Evolutionary conservation across 2,329 filamentous ascomycete genomes (phyloP).

Genomic region (Emergomyces pasteurianus): DNA sequence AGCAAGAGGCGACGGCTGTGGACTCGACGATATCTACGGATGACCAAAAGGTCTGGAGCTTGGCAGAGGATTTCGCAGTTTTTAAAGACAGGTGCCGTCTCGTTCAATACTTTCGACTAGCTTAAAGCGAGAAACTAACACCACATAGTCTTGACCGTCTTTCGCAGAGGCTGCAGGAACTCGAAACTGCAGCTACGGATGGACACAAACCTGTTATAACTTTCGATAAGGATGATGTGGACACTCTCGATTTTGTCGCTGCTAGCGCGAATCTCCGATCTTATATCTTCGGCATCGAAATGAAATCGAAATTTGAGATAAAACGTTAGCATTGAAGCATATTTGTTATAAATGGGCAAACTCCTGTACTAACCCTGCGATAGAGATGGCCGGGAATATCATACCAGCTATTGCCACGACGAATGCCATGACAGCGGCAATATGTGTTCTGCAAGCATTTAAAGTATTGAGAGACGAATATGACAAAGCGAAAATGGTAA

Average conservation of each 20-base stretch:
- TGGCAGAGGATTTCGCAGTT: constrained; percentile 71
- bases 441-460: constrained; percentile 86
- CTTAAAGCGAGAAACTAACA: constrained; percentile 13
- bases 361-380: constrained; percentile 7
- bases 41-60: constrained; percentile 68
- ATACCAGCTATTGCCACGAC: constrained; percentile 97
- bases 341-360: not conserved
- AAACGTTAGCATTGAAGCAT: constrained; percentile 46
- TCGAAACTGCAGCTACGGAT: constrained; percentile 42
- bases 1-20: constrained; percentile 41
- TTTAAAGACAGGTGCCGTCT: constrained; percentile 58
- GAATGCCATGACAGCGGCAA: constrained; percentile 86
- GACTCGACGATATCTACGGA: constrained; percentile 45
- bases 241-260: constrained; percentile 89
- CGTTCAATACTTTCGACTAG: not conserved
- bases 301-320: constrained; percentile 85
- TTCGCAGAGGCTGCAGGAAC: constrained; percentile 57
- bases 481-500: constrained; percentile 60
- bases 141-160: constrained; percentile 54
- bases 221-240: constrained; percentile 94
- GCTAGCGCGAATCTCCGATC: constrained; percentile 84
- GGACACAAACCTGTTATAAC: constrained; percentile 49
- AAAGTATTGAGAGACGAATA: constrained; percentile 72
- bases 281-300: constrained; percentile 75
- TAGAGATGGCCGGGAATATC: constrained; percentile 96